phyloP scores from a whole-genome alignment of 2,329 filamentous ascomycete genomes.

The Claviceps fusiformis region DNA sequence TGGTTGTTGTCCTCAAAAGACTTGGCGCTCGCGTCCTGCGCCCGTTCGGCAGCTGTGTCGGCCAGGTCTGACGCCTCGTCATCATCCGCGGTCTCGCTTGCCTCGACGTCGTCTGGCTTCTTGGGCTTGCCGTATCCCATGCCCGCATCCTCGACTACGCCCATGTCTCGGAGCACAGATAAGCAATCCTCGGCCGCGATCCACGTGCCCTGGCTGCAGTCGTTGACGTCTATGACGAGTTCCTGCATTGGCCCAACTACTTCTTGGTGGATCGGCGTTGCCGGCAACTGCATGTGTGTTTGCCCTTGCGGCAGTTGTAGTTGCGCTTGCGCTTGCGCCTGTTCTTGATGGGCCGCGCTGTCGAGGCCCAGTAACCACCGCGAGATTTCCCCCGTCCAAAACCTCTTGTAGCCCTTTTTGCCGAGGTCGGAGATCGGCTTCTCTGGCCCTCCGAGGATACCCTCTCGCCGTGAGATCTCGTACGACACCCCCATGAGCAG shows the following conservation, averaged over 20 bases:
- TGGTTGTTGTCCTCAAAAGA: background rate
- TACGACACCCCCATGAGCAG: slow-evolving; percentile 89
- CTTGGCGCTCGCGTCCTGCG: background rate
- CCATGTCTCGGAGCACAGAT: slow-evolving; percentile 66
- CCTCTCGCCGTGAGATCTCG: slow-evolving; percentile 74
- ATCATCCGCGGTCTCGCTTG: slow-evolving; percentile 6
- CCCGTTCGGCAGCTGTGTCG: background rate
- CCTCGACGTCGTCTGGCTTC: slow-evolving; percentile 1
- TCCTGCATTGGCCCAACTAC: slow-evolving; percentile 14
- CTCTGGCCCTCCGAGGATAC: slow-evolving; percentile 79
- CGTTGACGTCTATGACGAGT: slow-evolving; percentile 49
- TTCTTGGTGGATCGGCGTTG: background rate
- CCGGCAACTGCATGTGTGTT: background rate
- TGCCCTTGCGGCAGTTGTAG: background rate
- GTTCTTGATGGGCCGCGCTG: slow-evolving; percentile 14
- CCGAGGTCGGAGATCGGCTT: slow-evolving; percentile 84
- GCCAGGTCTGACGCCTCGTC: background rate
- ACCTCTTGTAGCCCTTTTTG: slow-evolving; percentile 66
- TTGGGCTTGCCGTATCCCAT: slow-evolving; percentile 27
- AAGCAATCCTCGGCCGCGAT: slow-evolving; percentile 79
- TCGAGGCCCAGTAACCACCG: slow-evolving; percentile 45
- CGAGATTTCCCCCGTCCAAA: slow-evolving; percentile 75
- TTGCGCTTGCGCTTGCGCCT: background rate
- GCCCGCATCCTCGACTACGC: slow-evolving; percentile 47
- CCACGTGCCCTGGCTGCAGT: slow-evolving; percentile 66